phyloP scores from a whole-genome alignment of 139 green algal species.

The Volvox africanus region DNA sequence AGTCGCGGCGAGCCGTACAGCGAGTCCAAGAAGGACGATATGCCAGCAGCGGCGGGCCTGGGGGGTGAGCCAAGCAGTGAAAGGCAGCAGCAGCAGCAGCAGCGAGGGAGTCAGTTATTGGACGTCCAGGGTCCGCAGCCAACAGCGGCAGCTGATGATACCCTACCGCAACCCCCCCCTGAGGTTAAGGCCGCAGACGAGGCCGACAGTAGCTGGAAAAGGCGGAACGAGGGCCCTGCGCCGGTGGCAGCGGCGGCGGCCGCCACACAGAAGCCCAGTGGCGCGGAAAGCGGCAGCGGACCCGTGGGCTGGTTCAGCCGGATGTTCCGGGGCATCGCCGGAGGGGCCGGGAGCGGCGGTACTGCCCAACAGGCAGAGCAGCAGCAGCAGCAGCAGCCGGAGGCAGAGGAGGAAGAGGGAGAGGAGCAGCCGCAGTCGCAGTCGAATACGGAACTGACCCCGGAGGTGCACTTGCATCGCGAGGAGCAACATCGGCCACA shows the following conservation, averaged over 20 bases:
- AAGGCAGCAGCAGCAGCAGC: background rate
- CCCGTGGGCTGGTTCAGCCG: constrained; percentile 9
- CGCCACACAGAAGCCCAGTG: background rate
- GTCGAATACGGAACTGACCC: too few species aligned
- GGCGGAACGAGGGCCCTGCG: too few species aligned
- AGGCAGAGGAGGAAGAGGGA: background rate
- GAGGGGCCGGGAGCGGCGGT: background rate
- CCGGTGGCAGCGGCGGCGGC: background rate
- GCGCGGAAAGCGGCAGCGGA: background rate
- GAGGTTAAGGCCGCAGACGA: background rate
- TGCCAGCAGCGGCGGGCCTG: background rate
- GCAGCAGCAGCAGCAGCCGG: too few species aligned
- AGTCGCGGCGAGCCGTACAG: too few species aligned
- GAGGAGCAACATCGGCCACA: too few species aligned
- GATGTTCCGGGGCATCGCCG: background rate
- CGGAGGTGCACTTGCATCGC: too few species aligned
- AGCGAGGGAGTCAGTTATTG: background rate
- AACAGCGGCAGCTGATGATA: background rate
- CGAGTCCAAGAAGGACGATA: background rate
- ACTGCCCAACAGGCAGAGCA: background rate
- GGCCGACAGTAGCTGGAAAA: too few species aligned
- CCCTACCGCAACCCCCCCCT: background rate
- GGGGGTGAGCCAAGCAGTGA: background rate
- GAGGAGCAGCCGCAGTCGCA: background rate
- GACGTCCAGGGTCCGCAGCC: background rate